A percentile compares a stretch with the other conserved stretches of the same genome.
Conservation (phyloP, 2,329 filamentous ascomycete species). For the Bipolaris oryzae region DNA sequence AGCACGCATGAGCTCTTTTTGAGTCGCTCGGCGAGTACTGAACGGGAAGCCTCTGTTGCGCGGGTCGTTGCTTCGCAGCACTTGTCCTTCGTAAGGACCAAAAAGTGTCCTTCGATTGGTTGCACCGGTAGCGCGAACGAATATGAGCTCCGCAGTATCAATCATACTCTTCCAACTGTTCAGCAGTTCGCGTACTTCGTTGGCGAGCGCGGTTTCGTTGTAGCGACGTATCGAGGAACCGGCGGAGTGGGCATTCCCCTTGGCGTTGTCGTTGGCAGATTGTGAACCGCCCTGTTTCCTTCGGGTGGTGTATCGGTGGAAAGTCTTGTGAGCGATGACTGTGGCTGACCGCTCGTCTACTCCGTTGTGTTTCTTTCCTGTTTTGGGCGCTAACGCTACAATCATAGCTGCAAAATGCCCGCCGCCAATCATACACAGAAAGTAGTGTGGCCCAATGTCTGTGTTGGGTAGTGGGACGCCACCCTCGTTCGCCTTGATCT, state of each 20-base stretch:
- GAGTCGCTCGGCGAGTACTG: conserved; percentile 87
- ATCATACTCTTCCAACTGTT: conserved; percentile 85
- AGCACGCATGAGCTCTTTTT: conserved; percentile 90
- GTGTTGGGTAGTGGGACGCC: conserved; percentile 63
- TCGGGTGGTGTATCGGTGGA: conserved; percentile 94
- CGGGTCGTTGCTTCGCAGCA: conserved; percentile 77
- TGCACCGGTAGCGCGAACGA: conserved; percentile 85
- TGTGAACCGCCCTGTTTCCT: conserved; percentile 96
- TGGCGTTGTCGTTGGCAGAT: conserved; percentile 91
- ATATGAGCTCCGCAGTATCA: conserved; percentile 82
- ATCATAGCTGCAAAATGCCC: conserved; percentile 98
- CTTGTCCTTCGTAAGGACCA: conserved; percentile 87
- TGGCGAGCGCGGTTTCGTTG: conserved; percentile 87
- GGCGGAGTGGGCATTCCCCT: conserved; percentile 91
- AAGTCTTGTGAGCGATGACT: conserved; percentile 94
- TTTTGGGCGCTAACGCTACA: conserved; percentile 82
- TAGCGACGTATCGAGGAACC: conserved; percentile 88
- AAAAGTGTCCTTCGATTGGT: conserved; percentile 89
- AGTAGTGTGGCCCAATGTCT: conserved; percentile 81
- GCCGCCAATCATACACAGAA: conserved; percentile 97
- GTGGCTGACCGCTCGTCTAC: conserved; percentile 83
- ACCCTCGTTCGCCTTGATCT: conserved; percentile 58
- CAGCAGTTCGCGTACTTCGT: conserved; percentile 84
- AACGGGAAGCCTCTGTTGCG: conserved; percentile 90
- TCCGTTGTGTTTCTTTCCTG: conserved; percentile 70